Base-by-base conservation (phyloP, 306 rosid genomes). In the Citrullus colocynthis region DNA sequence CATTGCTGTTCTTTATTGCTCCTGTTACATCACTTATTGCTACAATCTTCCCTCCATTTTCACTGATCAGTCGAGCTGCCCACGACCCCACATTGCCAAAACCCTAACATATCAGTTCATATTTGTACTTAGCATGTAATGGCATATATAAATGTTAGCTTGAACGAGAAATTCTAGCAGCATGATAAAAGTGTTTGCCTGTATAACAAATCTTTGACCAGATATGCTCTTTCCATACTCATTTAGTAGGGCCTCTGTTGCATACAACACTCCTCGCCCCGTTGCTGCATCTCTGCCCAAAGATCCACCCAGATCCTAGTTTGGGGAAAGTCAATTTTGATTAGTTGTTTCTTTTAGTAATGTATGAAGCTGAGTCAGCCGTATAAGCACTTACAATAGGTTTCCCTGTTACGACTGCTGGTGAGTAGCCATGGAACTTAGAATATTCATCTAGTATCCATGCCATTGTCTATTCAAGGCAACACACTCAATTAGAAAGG, bases 401-500 rank as follows among this genome's bases (percentile, higher is more conserved):
- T 76, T 94, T 94, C 62, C 98, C 97, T 3, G 98, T 94, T 79
- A 94, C 98, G 18, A 94, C 89, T 13, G 98, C 97, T 17, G 97
- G 96, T 17, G 98, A 90, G 81, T 94, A 83, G 67, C 98, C 98
- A 79, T 94, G 98, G 66, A 94, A 94, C 85, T 94, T 94, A 54
- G 98, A 92, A 84, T 94, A 94, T 78, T 94, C 98, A 65, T 94
- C 98, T 15, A 92, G 80, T 79, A 94, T 94, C 98, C 98, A 94
- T 54, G 98, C 98, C 98, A 94, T 94, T 52, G 98, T 94, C 98
- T 94, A 79, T 83, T 82, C n/a, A 78, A 73, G 32, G 30, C 44
- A 30, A 21, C 45, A 82, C 51, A 48, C 48, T 63, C 57, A 78
- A 67, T 58, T 34, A 77, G 30, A 61, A 6, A 42, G 61, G 81